These are phyloP conservation scores for Metschnikowia santaceciliae DNA, from an alignment of 805 yeast genomes.

Conservation along the genomic window DNA sequence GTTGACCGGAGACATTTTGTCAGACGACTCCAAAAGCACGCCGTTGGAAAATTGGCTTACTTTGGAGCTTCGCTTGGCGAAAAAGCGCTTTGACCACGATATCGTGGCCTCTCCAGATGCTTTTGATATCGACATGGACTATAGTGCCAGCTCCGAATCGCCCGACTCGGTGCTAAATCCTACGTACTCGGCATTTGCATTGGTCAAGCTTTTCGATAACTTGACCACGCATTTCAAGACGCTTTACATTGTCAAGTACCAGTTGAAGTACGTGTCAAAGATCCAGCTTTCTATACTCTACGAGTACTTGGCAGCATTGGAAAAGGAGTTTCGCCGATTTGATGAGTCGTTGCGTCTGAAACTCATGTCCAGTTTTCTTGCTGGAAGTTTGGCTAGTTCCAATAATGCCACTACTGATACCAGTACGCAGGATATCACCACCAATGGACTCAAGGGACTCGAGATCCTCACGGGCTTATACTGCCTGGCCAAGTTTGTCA, in stretches of 20 bases:
- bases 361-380: conserved; percentile 30
- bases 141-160: conserved; percentile 16
- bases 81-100: conserved; percentile 45
- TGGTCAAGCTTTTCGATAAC: conserved; percentile 54
- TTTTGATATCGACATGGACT: conserved; percentile 57
- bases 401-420: conserved; percentile 6
- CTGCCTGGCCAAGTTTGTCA: conserved; percentile 32
- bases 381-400: conserved; percentile 20
- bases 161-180: conserved; percentile 37
- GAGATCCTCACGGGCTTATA: conserved; percentile 29
- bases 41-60: conserved; percentile 46
- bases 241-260: conserved; percentile 47
- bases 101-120: conserved; percentile 47
- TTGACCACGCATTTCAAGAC: conserved; percentile 53
- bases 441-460: conserved; percentile 40
- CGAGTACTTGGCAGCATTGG: conserved; percentile 36
- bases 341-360: conserved; percentile 35
- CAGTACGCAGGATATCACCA: conserved; percentile 92
- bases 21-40: conserved; percentile 31
- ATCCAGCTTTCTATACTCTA: conserved; percentile 58
- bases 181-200: conserved; percentile 56
- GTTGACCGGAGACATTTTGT: conserved; percentile 38
- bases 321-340: conserved; percentile 38
- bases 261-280: conserved; percentile 49
- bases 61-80: conserved; percentile 51